Evolutionary conservation across 345 rosid species (phyloP), one percentile per base, ranked within the genome.

Genomic region (Crucihimalaya himalaica): DNA sequence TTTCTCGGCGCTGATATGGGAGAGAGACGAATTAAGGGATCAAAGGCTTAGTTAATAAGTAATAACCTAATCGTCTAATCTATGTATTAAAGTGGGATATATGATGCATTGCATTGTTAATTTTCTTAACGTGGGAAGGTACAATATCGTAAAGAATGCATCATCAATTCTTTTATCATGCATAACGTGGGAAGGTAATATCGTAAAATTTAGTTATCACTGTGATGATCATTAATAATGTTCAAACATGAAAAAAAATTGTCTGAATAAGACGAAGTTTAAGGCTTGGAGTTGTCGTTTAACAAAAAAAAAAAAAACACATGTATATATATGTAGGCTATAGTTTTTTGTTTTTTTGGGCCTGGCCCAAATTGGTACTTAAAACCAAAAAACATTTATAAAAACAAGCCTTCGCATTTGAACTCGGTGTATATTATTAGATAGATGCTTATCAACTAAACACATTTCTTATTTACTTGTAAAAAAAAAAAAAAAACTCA

Each of bases 81-180:
- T 53, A 25, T 53, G n/a, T n/a, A 53, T 53, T 27, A 10, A 53
- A 53, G 59, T 29, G 60, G 59, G 21, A 46, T 15, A n/a, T n/a
- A n/a, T 16, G 20, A 45, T 51, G 56, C 56, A 51, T 23, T 52
- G 56, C 31, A 23, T 52, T 52, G 45, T 20, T 37, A 37, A 12
- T 59, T 6, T 59, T 15, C 32, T 51, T 35, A 19, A 47, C 34
- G 43, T 68, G 62, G 39, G 18, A 63, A 63, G 2, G 28, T 63
- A 45, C 28, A 45, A 11, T 27, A 63, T 64, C 68, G 68, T 47
- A 48, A 29, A 13, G 8, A 45, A 64, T 19, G 70, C 32, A 32
- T 48, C 15, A 32, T 19, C 23, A 2, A 0, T 67, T 40, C 9
- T 19, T 11, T 23, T 51, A 19, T 20, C 5, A 23, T 61, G 66